These are phyloP conservation scores for Breynia disticha DNA, from an alignment of 441 rosid species.

Conservation along the genomic window DNA sequence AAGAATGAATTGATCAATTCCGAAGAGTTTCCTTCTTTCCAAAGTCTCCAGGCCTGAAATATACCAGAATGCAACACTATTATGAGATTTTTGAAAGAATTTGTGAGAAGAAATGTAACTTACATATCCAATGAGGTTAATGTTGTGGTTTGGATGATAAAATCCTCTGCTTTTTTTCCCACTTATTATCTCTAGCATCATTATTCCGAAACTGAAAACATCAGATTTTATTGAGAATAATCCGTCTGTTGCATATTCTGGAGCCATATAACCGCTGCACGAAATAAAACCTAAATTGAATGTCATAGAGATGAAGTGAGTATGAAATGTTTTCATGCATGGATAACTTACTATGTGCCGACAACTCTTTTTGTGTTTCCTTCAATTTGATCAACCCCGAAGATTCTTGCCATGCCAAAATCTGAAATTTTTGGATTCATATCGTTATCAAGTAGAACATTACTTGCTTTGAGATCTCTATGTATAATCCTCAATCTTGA, in stretches of 20 bases:
- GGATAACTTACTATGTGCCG: constrained; percentile 21
- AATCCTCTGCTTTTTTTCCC: background rate
- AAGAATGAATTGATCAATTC: constrained; percentile 20
- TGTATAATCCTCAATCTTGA: no score
- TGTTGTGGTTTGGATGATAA: background rate
- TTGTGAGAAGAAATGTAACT: background rate
- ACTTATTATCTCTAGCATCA: background rate
- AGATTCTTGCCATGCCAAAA: background rate
- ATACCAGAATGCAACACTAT: background rate
- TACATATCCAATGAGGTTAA: background rate
- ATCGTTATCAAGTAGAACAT: no score
- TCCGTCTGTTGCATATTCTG: no score
- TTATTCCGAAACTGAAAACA: background rate
- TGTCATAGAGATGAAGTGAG: background rate
- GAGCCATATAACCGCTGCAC: no score
- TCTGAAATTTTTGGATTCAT: background rate
- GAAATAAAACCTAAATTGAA: background rate
- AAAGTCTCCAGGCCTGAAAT: background rate
- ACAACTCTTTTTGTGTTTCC: no score
- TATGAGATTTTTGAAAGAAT: background rate
- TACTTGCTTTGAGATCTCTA: no score
- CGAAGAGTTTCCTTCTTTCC: constrained; percentile 1
- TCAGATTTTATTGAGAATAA: no score
- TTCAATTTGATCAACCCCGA: background rate
- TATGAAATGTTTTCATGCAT: background rate